Base-by-base conservation (phyloP, 2,329 filamentous ascomycete genomes). In the Cordyceps cicadae region DNA sequence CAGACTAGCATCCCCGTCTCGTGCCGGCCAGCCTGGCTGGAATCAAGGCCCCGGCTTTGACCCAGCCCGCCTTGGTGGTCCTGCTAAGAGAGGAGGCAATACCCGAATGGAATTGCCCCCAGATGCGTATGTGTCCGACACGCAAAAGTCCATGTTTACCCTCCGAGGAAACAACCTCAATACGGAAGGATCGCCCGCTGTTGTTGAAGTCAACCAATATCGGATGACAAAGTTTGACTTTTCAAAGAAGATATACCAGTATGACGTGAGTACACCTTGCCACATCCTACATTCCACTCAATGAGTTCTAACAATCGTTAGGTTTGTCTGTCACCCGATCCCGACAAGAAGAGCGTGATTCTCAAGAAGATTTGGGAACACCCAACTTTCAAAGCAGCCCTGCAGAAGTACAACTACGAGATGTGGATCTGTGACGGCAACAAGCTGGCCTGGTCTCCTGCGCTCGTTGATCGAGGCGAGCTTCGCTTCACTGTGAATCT, bases 371-470 rank as follows among this genome's bases (percentile, higher is more conserved):
- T 92, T 32, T 97, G 91, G 90, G 75, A 83, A 1, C 88, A 87
- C 0, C 76, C 80, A 1, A 72, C 75, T 0, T 79, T 92, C 7
- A 82, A 88, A 70, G 63, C 73, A 0, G 73, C 75, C 3, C 74
- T 92, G 1, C 75, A 77, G 2, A 72, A 76, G 2, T 77, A 77
- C 62, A 76, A 74, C 5, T 71, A 71, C 19, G 68, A 67, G 5
- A 68, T 66, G 48, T 91, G 87, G 82, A 82, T 97, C 60, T 92
- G 85, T 67, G 92, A 97, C 75, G 90, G 90, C 32, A 87, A 87
- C 68, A 90, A 88, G 72, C 80, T 99, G 52, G 92, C 91, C 17
- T 99, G 94, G 93, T 77, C 75, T 12, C 75, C 74, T 3, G 70
- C 70, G 52, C 67, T 74, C 21, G 64, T 80, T 11, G 70, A 75